phyloP scores from a whole-genome alignment of 176 grass and related monocot species.

The Melocanna baccifera region DNA sequence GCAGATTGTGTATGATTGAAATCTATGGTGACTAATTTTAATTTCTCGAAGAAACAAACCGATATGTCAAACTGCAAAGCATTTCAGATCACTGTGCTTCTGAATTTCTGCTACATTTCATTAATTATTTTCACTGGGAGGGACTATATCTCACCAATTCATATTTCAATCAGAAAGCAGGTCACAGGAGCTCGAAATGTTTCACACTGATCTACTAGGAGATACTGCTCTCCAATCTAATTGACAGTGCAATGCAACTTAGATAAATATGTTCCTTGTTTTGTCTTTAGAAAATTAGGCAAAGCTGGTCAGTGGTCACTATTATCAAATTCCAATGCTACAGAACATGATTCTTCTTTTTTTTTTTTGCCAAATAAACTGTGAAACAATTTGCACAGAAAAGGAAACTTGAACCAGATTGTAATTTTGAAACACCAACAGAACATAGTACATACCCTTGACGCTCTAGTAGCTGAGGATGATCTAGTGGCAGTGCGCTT shows the following conservation, averaged over 20 bases:
- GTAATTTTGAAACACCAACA: neutral
- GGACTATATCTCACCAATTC: neutral
- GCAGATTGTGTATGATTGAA: neutral
- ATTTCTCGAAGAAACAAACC: neutral
- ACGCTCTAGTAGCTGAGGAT: constrained; percentile 72
- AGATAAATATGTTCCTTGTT: neutral
- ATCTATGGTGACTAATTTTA: neutral
- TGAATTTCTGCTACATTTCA: neutral
- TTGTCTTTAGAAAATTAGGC: neutral
- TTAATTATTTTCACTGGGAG: neutral
- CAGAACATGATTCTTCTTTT: neutral
- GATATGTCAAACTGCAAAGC: neutral
- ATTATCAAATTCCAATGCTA: neutral
- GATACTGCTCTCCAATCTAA: neutral
- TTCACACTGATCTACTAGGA: neutral
- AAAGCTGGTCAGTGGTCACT: neutral
- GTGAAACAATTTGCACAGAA: neutral
- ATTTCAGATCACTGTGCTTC: neutral
- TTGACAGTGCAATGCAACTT: neutral
- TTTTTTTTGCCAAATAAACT: neutral
- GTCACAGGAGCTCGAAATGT: neutral
- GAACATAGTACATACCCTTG: constrained; percentile 54
- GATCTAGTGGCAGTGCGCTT: constrained; percentile 64
- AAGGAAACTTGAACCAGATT: neutral
- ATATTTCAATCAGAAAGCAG: neutral